Base-by-base conservation (phyloP, 768 basidiomycete genomes). In the Boletus rubescentipes region DNA sequence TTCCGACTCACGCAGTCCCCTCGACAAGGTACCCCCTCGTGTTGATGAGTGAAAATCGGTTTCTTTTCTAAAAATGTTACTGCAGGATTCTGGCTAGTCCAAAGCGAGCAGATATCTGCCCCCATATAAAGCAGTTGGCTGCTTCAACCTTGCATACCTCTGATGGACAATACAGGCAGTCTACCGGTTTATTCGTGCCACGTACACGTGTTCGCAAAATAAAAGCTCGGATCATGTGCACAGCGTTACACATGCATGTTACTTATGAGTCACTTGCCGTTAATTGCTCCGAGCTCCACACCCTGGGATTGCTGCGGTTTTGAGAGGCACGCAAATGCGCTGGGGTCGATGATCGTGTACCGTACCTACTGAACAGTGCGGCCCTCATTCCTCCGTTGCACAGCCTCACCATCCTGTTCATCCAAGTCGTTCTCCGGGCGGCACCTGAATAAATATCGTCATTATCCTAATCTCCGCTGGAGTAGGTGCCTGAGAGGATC, bases 11-110 rank as follows among this genome's bases (percentile, higher is more conserved):
- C 21, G 9, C 47, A 30, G 26, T 57, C 53, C n/a, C 64, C 61
- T 12, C 54, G 39, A 20, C 63, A 66, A 63, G 63, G 63, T 63
- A 47, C 32, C n/a, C 8, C 46, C 43, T 38, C 30, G 34, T 52
- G 42, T 54, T 39, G 12, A 46, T 44, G 32, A 29, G 20, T 37
- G 43, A 26, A 41, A 31, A 14, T 5, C 40, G 15, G 36, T 51
- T 32, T 41, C 15, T 49, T 51, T 32, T 41, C 15, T 49, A 48
- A 55, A 20, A 9, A 20, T 30, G 9, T 34, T 12, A 7, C 38
- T 12, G 8, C 47, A 64, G 63, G 63, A 23, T 60, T 64, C 26
- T 57, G 36, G 58, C 11, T 63, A 1, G 23, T 60, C 9, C 63
- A 64, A 36, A 64, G 57, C 61, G 63, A 64, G 23, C 21, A 61